A percentile compares a stretch with the other conserved stretches of the same genome.
Evolutionary conservation across 441 rosid genomes (phyloP).

Genomic region (Adansonia rubrostipa): DNA sequence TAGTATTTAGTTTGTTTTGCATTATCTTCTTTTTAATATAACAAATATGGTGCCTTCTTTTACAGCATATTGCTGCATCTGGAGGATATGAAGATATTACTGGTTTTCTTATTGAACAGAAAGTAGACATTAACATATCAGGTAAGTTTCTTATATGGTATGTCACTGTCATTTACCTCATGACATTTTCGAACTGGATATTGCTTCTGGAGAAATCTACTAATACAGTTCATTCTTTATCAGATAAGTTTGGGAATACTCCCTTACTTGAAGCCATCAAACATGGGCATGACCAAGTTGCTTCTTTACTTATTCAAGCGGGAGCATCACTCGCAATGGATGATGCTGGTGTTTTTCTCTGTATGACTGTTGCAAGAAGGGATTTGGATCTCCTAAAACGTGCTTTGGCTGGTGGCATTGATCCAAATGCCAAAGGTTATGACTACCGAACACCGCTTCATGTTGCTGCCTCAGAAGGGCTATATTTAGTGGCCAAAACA

Average conservation of each 20-base stretch:
- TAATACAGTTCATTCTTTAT: background rate
- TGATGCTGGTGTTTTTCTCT: conserved; percentile 72
- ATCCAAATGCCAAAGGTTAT: conserved; percentile 73
- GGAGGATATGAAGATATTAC: conserved; percentile 73
- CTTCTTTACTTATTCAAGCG: conserved; percentile 57
- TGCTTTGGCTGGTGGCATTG: conserved; percentile 57
- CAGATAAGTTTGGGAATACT: conserved; percentile 75
- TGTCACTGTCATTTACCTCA: background rate
- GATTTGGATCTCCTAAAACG: conserved; percentile 65
- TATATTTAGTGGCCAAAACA: conserved; percentile 51
- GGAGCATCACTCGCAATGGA: conserved; percentile 65
- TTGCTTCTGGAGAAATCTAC: background rate
- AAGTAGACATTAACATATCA: conserved; percentile 53
- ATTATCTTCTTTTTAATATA: background rate
- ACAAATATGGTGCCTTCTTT: conserved; percentile 12
- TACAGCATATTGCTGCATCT: conserved; percentile 81
- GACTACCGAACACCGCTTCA: conserved; percentile 81
- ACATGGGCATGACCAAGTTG: conserved; percentile 68
- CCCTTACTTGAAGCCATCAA: conserved; percentile 83
- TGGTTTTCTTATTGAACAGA: conserved; percentile 62
- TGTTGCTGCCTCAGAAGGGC: conserved; percentile 81
- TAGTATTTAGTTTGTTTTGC: background rate
- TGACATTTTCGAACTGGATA: background rate
- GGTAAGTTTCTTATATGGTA: conserved; percentile 37
- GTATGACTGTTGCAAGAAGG: conserved; percentile 65